Conservation (phyloP, 2,329 filamentous ascomycete species). For the Aspergillus ibericus region DNA sequence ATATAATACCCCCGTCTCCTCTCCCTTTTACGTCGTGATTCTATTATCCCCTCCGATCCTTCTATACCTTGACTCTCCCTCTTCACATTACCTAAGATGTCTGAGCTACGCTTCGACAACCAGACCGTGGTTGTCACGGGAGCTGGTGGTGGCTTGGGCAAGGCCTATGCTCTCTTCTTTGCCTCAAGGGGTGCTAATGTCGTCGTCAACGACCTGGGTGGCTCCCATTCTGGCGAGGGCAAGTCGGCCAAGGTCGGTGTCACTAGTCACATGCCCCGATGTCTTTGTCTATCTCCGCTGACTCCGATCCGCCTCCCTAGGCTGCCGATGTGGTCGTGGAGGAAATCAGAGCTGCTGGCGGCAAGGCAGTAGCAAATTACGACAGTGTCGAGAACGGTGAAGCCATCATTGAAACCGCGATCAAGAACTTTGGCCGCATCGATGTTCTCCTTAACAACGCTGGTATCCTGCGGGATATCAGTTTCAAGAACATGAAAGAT, state of each 20-base stretch:
- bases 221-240: constrained; percentile 90
- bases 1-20: constrained; percentile 5
- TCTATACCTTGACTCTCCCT: constrained; percentile 13
- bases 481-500: constrained; percentile 99
- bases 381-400: constrained; percentile 82
- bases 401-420: constrained; percentile 73
- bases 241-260: constrained; percentile 72
- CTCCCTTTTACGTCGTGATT: constrained; percentile 11
- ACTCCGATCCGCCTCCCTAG: constrained; percentile 48
- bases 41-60: constrained; percentile 13
- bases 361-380: constrained; percentile 97
- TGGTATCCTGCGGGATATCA: constrained; percentile 89
- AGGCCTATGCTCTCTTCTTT: constrained; percentile 85
- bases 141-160: constrained; percentile 78
- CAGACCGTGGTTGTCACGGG: constrained; percentile 88
- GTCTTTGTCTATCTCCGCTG: not conserved
- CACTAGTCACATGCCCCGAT: not conserved
- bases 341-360: constrained; percentile 71
- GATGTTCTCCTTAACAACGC: constrained; percentile 98
- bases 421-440: constrained; percentile 63
- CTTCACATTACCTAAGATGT: constrained; percentile 48
- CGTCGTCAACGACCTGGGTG: constrained; percentile 95
- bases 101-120: constrained; percentile 78
- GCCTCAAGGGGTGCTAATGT: constrained; percentile 87
- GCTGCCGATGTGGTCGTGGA: constrained; percentile 56